Conservation (phyloP, 176 grass and related monocot species). For the Metroxylon sagu region DNA sequence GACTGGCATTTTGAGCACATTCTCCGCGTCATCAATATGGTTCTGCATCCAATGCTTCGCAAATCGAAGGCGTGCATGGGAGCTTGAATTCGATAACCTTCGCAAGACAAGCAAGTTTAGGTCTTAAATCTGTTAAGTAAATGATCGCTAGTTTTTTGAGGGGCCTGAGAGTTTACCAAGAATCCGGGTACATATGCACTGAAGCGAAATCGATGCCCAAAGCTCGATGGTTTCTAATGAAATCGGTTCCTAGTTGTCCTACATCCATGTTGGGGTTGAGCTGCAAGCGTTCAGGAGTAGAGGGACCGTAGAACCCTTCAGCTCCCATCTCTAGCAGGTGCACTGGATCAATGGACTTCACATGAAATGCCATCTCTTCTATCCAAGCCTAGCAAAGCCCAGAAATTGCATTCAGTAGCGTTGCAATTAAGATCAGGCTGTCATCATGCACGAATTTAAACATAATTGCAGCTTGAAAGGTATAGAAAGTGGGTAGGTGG, state of each 20-base stretch:
- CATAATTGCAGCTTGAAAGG: too few relatives aligned
- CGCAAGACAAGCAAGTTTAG: background rate
- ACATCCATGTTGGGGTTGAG: conserved; percentile 42
- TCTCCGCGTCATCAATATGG: conserved; percentile 49
- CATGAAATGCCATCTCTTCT: conserved; percentile 62
- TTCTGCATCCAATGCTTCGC: conserved; percentile 37
- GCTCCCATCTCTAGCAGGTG: conserved; percentile 52
- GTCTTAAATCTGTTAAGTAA: too few relatives aligned
- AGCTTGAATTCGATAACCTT: conserved; percentile 29
- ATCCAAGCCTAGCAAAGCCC: conserved; percentile 42
- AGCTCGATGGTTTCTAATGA: conserved; percentile 54
- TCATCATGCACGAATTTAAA: too few relatives aligned
- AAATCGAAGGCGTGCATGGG: conserved; percentile 28
- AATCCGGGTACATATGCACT: conserved; percentile 61
- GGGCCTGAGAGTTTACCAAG: conserved; percentile 23
- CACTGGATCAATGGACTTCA: conserved; percentile 47
- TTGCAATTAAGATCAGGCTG: too few relatives aligned
- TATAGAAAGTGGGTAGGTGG: too few relatives aligned
- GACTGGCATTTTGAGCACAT: conserved; percentile 39
- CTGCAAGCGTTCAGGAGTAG: conserved; percentile 26
- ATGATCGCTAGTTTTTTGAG: too few relatives aligned
- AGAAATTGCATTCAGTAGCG: too few relatives aligned
- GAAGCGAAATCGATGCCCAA: conserved; percentile 64
- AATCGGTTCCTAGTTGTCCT: conserved; percentile 45
- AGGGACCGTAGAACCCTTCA: conserved; percentile 63